Conservation (phyloP, 228 moss, liverwort and hornwort species). For the Sphagnum magellanicum region DNA sequence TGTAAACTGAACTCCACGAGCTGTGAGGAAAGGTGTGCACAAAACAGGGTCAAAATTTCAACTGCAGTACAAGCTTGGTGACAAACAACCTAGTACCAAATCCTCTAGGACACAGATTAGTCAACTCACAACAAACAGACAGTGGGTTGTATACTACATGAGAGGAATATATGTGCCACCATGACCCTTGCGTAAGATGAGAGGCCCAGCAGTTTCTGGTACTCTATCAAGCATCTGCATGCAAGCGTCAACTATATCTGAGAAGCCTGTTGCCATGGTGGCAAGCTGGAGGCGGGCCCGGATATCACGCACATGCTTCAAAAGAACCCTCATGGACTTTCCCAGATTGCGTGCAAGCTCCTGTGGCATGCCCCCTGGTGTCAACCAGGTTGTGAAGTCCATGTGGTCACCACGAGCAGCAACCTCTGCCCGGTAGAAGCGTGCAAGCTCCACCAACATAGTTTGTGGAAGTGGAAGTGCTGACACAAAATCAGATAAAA, state of each 20-base stretch:
- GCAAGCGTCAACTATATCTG: conserved; percentile 78
- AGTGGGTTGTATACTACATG: conserved; percentile 38
- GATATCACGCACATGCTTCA: conserved; percentile 75
- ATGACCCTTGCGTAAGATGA: conserved; percentile 85
- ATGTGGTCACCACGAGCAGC: conserved; percentile 73
- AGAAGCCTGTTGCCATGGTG: conserved; percentile 80
- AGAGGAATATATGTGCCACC: conserved; percentile 89
- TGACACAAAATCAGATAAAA: conserved; percentile 79
- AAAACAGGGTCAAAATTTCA: no score
- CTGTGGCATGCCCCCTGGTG: conserved; percentile 58
- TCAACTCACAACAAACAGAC: no score
- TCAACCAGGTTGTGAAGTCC: conserved; percentile 74
- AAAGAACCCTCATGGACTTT: conserved; percentile 75
- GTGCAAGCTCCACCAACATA: conserved; percentile 86
- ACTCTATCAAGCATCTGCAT: conserved; percentile 71
- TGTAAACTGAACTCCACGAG: no score
- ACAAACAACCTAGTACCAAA: no score
- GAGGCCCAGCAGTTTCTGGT: conserved; percentile 77
- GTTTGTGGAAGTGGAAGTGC: conserved; percentile 63
- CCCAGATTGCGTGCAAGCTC: conserved; percentile 49
- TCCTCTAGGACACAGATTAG: no score
- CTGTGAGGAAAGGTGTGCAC: no score
- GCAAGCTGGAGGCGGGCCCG: conserved; percentile 73
- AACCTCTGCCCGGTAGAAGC: conserved; percentile 80
- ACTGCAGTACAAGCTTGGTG: no score